phyloP scores from a whole-genome alignment of 75 land plant genomes.

The Cunninghamia lanceolata region DNA sequence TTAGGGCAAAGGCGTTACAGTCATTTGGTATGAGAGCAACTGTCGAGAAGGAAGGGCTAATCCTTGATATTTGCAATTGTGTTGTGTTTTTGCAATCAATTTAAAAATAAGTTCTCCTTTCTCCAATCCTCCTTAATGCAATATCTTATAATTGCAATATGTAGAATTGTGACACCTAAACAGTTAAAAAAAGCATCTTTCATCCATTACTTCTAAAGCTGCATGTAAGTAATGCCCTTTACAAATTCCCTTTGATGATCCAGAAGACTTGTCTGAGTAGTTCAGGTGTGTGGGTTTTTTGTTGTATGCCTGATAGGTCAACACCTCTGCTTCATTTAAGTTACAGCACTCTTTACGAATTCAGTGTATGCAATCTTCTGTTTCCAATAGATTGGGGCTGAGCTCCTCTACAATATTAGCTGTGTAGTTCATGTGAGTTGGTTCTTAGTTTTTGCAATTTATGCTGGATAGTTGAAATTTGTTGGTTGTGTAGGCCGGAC shows the following conservation, averaged over 20 bases:
- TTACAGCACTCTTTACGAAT: not conserved
- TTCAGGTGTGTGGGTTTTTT: not conserved
- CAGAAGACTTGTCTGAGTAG: not conserved
- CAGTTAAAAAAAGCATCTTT: not conserved
- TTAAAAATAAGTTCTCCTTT: not conserved
- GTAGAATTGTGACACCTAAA: not conserved
- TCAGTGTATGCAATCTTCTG: not conserved
- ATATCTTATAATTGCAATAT: not conserved
- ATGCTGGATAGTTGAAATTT: not conserved
- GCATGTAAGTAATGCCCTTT: not conserved
- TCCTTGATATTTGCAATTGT: not conserved
- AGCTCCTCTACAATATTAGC: not conserved
- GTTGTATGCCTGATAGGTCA: not conserved
- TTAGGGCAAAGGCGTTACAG: not conserved
- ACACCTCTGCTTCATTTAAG: not conserved
- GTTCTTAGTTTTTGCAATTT: not conserved
- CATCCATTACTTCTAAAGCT: not conserved
- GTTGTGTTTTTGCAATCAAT: not conserved
- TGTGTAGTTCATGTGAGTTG: not conserved
- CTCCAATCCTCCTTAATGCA: not conserved
- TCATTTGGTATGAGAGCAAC: not conserved
- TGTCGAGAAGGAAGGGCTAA: not conserved
- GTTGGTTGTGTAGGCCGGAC: constrained; percentile 8
- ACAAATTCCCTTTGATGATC: not conserved
- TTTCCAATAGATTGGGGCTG: not conserved